phyloP scores from a whole-genome alignment of 345 rosid species.

The Eucalyptus sp. region DNA sequence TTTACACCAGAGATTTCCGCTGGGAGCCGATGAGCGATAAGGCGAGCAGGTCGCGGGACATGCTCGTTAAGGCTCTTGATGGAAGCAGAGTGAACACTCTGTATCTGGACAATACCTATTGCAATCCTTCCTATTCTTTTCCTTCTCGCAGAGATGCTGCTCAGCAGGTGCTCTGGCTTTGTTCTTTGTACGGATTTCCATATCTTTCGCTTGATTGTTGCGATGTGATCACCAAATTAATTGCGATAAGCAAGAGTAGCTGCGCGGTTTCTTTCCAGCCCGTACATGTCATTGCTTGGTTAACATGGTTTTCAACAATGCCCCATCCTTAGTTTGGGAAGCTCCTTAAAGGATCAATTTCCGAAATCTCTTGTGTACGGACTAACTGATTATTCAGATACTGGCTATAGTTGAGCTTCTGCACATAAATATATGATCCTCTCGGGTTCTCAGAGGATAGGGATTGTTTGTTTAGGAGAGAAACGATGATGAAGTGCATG shows the following conservation, averaged over 20 bases:
- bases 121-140: slow-evolving; percentile 50
- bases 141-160: slow-evolving; percentile 52
- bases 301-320: neutral
- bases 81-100: slow-evolving; percentile 29
- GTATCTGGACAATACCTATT: slow-evolving; percentile 69
- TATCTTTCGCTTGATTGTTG: neutral
- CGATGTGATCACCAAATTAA: neutral
- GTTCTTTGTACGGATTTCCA: neutral
- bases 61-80: slow-evolving; percentile 30
- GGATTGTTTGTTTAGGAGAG: neutral
- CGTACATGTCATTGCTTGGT: neutral
- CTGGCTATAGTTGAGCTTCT: neutral
- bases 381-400: neutral
- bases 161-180: slow-evolving; percentile 20
- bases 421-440: neutral
- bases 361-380: neutral
- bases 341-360: neutral
- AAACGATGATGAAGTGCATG: neutral
- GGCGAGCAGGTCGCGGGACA: slow-evolving; percentile 8
- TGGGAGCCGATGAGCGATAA: slow-evolving; percentile 36
- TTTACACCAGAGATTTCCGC: slow-evolving; percentile 65
- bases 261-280: neutral
- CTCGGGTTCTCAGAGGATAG: neutral
- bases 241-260: neutral
- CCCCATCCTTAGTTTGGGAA: neutral